These are phyloP conservation scores for Plasmodium gaboni DNA, from an alignment of 169 alveolate species.

Conservation along the genomic window DNA sequence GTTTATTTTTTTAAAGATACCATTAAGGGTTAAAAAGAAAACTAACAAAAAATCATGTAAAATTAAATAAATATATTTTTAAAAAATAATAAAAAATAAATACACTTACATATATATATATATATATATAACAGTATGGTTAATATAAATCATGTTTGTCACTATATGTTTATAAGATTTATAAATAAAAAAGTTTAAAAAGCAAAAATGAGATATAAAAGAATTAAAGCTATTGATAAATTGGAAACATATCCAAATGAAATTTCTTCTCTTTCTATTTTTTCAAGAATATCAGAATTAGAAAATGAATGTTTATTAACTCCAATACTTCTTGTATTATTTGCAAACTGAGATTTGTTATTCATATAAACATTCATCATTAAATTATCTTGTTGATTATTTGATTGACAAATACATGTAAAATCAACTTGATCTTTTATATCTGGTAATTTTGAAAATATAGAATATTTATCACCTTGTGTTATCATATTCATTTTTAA, in stretches of 20 bases:
- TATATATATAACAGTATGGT: too few relatives aligned
- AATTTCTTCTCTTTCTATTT: background rate
- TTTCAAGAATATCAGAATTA: background rate
- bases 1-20: too few relatives aligned
- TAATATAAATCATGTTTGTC: too few relatives aligned
- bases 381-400: slow-evolving; percentile 14
- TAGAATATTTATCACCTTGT: slow-evolving; percentile 19
- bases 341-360: background rate
- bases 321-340: background rate
- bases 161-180: background rate
- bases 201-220: background rate
- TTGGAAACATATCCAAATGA: background rate
- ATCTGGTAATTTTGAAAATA: slow-evolving; percentile 25
- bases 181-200: background rate
- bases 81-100: too few relatives aligned
- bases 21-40: too few relatives aligned
- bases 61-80: too few relatives aligned
- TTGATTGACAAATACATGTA: slow-evolving; percentile 52
- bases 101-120: too few relatives aligned
- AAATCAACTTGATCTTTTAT: slow-evolving; percentile 12
- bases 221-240: background rate
- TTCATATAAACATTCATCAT: slow-evolving; percentile 71
- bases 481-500: background rate
- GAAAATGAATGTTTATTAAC: background rate
- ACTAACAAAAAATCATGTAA: too few relatives aligned